phyloP scores from a whole-genome alignment of 208 protist genomes.

The Trypanosoma platydactyli region DNA sequence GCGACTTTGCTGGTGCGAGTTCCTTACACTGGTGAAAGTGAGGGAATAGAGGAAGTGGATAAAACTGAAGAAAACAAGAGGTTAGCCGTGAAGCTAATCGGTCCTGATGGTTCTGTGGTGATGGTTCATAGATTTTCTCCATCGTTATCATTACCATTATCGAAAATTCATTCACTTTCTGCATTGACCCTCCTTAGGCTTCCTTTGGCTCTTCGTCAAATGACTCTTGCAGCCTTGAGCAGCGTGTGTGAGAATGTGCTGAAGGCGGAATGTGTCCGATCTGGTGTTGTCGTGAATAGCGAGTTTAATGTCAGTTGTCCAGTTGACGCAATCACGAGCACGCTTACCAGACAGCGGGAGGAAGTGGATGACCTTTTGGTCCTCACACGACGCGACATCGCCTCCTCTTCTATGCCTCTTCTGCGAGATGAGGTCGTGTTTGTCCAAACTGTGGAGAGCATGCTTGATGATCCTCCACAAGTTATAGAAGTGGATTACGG shows the following conservation, averaged over 20 bases:
- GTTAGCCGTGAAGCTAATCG: slow-evolving; percentile 27
- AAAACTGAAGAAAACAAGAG: neutral
- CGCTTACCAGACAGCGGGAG: slow-evolving; percentile 8
- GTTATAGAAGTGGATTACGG: slow-evolving; percentile 25
- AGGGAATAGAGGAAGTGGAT: neutral
- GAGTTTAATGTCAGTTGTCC: neutral
- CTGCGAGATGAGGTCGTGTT: slow-evolving; percentile 30
- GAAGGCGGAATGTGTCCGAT: slow-evolving; percentile 15
- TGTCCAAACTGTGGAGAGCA: slow-evolving; percentile 29
- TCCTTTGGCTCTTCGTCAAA: slow-evolving; percentile 27
- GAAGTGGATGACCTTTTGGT: slow-evolving; percentile 4
- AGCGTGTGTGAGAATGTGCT: slow-evolving; percentile 17
- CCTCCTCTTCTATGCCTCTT: neutral
- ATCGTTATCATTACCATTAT: neutral
- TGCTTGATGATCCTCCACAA: slow-evolving; percentile 13
- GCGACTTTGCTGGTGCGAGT: slow-evolving; percentile 16
- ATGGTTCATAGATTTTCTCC: slow-evolving; percentile 18
- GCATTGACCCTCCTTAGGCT: slow-evolving; percentile 13
- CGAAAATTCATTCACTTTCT: slow-evolving; percentile 1
- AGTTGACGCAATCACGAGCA: slow-evolving; percentile 16
- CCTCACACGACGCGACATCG: slow-evolving; percentile 2
- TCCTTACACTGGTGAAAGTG: neutral
- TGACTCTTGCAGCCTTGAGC: slow-evolving; percentile 25
- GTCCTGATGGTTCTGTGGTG: slow-evolving; percentile 22
- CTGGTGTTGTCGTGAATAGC: slow-evolving; percentile 12